A percentile compares a stretch with the other conserved stretches of the same genome.
Conservation (phyloP, 306 rosid genomes). For the Cucurbita ficifolia region DNA sequence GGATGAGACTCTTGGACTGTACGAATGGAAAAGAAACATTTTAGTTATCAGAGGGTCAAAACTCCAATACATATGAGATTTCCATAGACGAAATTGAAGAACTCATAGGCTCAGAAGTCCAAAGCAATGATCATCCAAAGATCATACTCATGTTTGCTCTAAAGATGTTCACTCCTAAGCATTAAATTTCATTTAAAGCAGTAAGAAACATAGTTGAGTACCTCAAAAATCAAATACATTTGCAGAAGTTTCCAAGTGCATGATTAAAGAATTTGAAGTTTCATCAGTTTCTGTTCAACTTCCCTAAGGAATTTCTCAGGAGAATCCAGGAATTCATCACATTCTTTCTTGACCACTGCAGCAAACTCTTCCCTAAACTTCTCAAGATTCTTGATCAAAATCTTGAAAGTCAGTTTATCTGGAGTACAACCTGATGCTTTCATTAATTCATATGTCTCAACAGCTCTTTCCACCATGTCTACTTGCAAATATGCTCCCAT, state of each 20-base stretch:
- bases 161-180: too few relatives aligned
- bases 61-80: too few relatives aligned
- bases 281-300: slow-evolving; percentile 19
- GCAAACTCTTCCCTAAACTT: slow-evolving; percentile 30
- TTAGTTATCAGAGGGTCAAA: too few relatives aligned
- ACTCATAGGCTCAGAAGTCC: too few relatives aligned
- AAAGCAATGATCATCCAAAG: too few relatives aligned
- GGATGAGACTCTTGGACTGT: too few relatives aligned
- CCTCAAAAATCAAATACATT: not conserved
- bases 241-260: not conserved
- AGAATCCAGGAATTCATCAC: slow-evolving; percentile 24
- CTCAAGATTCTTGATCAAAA: slow-evolving; percentile 39
- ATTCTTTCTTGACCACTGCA: slow-evolving; percentile 37
- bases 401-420: slow-evolving; percentile 43
- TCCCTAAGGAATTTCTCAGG: slow-evolving; percentile 29
- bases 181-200: too few relatives aligned
- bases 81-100: too few relatives aligned
- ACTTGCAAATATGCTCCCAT: slow-evolving; percentile 52
- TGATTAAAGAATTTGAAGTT: not conserved
- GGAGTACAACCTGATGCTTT: slow-evolving; percentile 49
- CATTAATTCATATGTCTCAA: slow-evolving; percentile 38
- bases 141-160: too few relatives aligned
- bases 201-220: too few relatives aligned
- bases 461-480: slow-evolving; percentile 40
- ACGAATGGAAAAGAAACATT: too few relatives aligned